Base-by-base conservation (phyloP, 345 rosid species). In the Acer yangbiense region DNA sequence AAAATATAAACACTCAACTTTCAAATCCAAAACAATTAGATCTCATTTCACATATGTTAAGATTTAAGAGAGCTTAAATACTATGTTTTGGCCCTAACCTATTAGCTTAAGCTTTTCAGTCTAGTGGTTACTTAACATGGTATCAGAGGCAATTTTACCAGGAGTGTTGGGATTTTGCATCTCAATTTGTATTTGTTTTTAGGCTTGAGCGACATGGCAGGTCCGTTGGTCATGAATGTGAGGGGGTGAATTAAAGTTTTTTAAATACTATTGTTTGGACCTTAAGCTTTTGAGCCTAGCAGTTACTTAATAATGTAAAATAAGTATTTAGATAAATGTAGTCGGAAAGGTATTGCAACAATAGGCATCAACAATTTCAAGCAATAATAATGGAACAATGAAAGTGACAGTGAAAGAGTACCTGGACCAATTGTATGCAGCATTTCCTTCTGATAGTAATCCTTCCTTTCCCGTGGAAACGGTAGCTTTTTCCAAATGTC, bases 391-490 rank as follows among this genome's bases (percentile, higher is more conserved):
- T n/a, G 41, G 64, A 60, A 80, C 65, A 64, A 72, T 9, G 75
- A 32, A 71, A 70, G 81, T 41, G 44, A 48, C 69, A 73, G 61
- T 78, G 23, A 58, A 65, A 73, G 69, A 65, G 79, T 77, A 96
- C 99, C 99, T 92, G 81, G 99, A 96, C 99, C 99, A 96, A 79
- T 88, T 96, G 86, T 91, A 94, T 43, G 99, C 94, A 50, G 99
- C 89, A 83, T 96, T 96, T 85, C 99, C 99, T 89, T 96, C 99
- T n/a, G 98, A 89, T 21, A 96, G 84, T 80, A 96, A 88, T 17
- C 99, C 99, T 86, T 96, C 99, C 86, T 96, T 96, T 80, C 99
- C 99, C 0, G 99, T 96, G 74, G 99, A 96, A 84, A 96, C 91
- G 41, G 99, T 94, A 77, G 99, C 99, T 83, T 96, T 96, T 85